A percentile compares a stretch with the other conserved stretches of the same genome.
Evolutionary conservation across 2,329 filamentous ascomycete species (phyloP).

Genomic region (Cercospora berteroae): DNA sequence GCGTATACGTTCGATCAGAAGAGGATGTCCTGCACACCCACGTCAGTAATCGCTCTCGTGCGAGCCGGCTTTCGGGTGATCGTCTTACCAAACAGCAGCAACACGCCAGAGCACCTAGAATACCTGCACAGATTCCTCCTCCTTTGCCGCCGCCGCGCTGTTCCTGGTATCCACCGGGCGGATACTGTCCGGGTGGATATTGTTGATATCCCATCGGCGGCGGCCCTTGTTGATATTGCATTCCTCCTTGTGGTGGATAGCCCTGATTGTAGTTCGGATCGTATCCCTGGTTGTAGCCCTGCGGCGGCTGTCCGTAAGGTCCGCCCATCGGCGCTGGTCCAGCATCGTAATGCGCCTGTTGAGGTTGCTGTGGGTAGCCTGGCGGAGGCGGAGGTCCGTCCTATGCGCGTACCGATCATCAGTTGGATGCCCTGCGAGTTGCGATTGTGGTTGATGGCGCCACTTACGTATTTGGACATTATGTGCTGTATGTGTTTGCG

Average conservation of each 20-base stretch:
- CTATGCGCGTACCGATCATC: not conserved
- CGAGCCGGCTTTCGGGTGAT: not conserved
- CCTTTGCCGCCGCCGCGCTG: slow-evolving; percentile 35
- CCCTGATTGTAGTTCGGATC: slow-evolving; percentile 4
- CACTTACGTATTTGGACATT: slow-evolving; percentile 12
- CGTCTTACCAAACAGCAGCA: slow-evolving; percentile 48
- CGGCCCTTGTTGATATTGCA: slow-evolving; percentile 31
- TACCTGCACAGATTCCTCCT: slow-evolving; percentile 41
- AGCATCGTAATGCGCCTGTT: slow-evolving; percentile 26
- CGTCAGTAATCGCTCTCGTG: not conserved
- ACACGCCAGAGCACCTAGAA: slow-evolving; percentile 39
- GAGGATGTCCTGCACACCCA: not conserved
- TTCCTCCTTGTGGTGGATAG: slow-evolving; percentile 34
- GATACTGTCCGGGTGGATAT: slow-evolving; percentile 2
- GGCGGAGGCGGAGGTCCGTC: slow-evolving; percentile 28
- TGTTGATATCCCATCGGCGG: slow-evolving; percentile 42
- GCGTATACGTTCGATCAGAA: not conserved
- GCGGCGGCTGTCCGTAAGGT: slow-evolving; percentile 18
- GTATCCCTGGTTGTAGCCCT: slow-evolving; percentile 6
- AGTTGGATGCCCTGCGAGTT: not conserved
- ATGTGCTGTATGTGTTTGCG: not conserved
- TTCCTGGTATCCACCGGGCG: slow-evolving; percentile 29
- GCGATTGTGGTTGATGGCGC: not conserved
- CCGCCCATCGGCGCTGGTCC: slow-evolving; percentile 13
- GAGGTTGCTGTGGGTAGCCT: slow-evolving; percentile 29